These are phyloP conservation scores for Hyaloscypha bicolor DNA, from an alignment of 495 filamentous ascomycete genomes.

Conservation along the genomic window DNA sequence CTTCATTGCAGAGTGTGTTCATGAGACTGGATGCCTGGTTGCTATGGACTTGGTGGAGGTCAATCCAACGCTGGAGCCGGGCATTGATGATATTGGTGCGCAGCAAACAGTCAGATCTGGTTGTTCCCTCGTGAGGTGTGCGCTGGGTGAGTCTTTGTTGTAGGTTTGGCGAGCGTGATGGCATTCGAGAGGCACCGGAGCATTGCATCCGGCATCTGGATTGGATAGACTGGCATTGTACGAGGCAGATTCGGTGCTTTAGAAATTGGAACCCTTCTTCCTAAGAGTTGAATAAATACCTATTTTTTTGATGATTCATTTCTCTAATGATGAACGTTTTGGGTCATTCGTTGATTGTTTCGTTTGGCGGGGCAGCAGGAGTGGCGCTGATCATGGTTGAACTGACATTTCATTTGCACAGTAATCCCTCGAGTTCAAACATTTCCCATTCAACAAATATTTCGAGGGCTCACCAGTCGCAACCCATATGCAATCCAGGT, in stretches of 20 bases:
- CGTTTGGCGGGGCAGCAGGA: too few relatives aligned
- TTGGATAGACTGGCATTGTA: neutral
- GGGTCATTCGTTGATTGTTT: too few relatives aligned
- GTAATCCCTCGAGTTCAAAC: too few relatives aligned
- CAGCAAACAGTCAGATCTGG: slow-evolving; percentile 88
- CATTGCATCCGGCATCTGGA: neutral
- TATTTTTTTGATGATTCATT: too few relatives aligned
- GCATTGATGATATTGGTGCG: slow-evolving; percentile 61
- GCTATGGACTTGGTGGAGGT: slow-evolving; percentile 97
- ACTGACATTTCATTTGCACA: too few relatives aligned
- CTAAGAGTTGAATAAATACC: too few relatives aligned
- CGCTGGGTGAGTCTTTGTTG: slow-evolving; percentile 85
- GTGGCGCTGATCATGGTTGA: too few relatives aligned
- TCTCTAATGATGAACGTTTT: too few relatives aligned
- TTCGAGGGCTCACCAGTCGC: neutral
- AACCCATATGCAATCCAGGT: neutral
- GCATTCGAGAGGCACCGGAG: neutral
- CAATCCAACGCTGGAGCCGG: slow-evolving; percentile 80
- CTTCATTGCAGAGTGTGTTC: slow-evolving; percentile 96
- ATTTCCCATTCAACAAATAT: too few relatives aligned
- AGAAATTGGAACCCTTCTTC: too few relatives aligned
- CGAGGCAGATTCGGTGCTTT: neutral
- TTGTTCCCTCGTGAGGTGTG: slow-evolving; percentile 88
- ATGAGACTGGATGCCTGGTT: slow-evolving; percentile 87
- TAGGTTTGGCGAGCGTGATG: slow-evolving; percentile 37